A percentile compares a stretch with the other conserved stretches of the same genome.
phyloP scores from a whole-genome alignment of 73 alveolate genomes.

The Durusdinium trenchii region DNA sequence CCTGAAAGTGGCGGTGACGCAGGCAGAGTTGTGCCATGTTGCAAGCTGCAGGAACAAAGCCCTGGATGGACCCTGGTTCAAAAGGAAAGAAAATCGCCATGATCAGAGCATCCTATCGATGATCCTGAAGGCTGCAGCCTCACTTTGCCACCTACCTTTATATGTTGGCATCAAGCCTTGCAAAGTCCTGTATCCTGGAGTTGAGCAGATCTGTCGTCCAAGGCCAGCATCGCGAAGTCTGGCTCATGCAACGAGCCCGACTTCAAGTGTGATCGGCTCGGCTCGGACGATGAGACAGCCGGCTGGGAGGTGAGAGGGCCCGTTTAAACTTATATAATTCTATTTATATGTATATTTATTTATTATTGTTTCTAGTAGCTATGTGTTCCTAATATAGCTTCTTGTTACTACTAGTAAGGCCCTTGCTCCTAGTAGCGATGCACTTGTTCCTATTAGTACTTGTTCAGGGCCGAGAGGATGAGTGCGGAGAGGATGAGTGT shows the following conservation, averaged over 20 bases:
- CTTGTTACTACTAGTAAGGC: too few species aligned
- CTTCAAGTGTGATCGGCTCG: slow-evolving; percentile 82
- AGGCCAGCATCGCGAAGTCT: slow-evolving; percentile 78
- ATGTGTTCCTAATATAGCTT: too few species aligned
- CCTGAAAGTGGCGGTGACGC: background rate
- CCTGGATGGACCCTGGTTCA: slow-evolving; percentile 92
- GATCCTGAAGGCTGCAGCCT: slow-evolving; percentile 45
- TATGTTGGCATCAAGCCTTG: background rate
- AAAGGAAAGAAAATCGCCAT: slow-evolving; percentile 85
- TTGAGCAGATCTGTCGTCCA: background rate
- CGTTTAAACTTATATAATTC: background rate
- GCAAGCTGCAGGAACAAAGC: slow-evolving; percentile 54
- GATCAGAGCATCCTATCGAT: slow-evolving; percentile 89
- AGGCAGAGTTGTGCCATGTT: background rate
- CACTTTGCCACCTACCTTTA: too few species aligned
- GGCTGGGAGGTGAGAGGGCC: slow-evolving; percentile 34
- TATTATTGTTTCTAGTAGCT: background rate
- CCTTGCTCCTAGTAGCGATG: too few species aligned
- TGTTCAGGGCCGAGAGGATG: too few species aligned
- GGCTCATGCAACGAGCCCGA: slow-evolving; percentile 93
- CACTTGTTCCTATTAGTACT: too few species aligned
- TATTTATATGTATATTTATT: too few species aligned
- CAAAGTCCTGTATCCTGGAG: background rate
- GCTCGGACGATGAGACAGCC: slow-evolving; percentile 60
- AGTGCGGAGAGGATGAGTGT: background rate